Conservation (phyloP, 495 filamentous ascomycete genomes). For the Hyphodiscus hymeniophilus region DNA sequence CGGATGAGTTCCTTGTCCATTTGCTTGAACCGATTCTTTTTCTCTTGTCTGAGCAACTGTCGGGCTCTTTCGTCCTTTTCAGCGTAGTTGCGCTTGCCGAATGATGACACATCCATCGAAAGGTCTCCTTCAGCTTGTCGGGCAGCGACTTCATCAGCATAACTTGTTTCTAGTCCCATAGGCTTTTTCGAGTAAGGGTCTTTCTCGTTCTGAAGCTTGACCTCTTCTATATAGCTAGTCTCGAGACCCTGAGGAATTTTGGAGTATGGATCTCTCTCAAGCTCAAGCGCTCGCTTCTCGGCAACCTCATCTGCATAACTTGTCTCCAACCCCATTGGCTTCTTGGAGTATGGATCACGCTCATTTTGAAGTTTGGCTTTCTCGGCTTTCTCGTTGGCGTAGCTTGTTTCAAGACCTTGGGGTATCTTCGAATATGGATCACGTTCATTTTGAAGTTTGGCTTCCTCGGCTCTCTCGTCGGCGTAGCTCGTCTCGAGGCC, state of each 20-base stretch:
- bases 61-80: not conserved
- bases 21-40: conserved; percentile 10
- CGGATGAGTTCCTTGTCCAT: conserved; percentile 28
- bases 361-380: not conserved
- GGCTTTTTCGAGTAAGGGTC: not conserved
- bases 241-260: not conserved
- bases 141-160: conserved; percentile 5
- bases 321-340: not conserved
- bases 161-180: not conserved
- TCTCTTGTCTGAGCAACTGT: conserved; percentile 1
- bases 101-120: not conserved
- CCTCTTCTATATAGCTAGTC: not conserved
- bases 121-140: conserved; percentile 21
- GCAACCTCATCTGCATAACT: not conserved
- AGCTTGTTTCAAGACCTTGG: not conserved
- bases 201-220: not conserved
- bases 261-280: not conserved
- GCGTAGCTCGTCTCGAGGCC: not conserved
- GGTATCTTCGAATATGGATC: not conserved
- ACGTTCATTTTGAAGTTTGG: not conserved
- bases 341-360: not conserved
- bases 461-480: not conserved
- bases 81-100: not conserved
- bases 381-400: not conserved
- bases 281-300: not conserved